Evolutionary conservation across 805 yeast genomes (phyloP).

Genomic region (Candida berthetii): DNA sequence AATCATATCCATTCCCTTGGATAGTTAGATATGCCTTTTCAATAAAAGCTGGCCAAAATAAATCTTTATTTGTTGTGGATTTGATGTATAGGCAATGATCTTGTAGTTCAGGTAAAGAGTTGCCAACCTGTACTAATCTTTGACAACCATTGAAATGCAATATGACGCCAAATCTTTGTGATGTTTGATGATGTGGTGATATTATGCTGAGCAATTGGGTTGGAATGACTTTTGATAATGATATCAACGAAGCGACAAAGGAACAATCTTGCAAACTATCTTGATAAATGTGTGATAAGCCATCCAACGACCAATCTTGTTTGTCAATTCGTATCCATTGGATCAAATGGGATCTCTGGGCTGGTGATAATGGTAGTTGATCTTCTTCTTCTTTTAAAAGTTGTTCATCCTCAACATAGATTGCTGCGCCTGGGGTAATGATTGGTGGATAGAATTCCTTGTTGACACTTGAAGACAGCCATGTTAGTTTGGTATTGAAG

Average conservation of each 20-base stretch:
- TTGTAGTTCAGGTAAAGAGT: slow-evolving; percentile 33
- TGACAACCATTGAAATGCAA: slow-evolving; percentile 47
- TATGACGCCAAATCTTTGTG: slow-evolving; percentile 30
- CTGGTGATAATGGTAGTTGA: slow-evolving; percentile 6
- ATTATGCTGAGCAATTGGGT: slow-evolving; percentile 3
- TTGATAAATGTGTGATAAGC: slow-evolving; percentile 33
- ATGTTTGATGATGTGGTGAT: slow-evolving; percentile 12
- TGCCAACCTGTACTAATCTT: slow-evolving; percentile 42
- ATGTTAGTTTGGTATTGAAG: neutral
- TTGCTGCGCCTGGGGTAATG: neutral
- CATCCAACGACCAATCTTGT: slow-evolving; percentile 14
- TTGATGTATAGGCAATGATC: slow-evolving; percentile 10
- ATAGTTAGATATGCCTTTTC: slow-evolving; percentile 72
- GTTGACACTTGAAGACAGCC: neutral
- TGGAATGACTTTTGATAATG: slow-evolving; percentile 29
- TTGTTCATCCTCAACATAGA: neutral
- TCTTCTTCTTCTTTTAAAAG: slow-evolving; percentile 1
- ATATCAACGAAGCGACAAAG: slow-evolving; percentile 61
- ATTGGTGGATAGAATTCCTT: neutral
- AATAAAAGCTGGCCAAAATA: slow-evolving; percentile 62
- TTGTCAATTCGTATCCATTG: slow-evolving; percentile 3
- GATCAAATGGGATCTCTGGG: slow-evolving; percentile 5
- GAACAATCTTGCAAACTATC: slow-evolving; percentile 65
- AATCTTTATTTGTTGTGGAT: slow-evolving; percentile 8
- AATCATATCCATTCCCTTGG: slow-evolving; percentile 45